phyloP scores from a whole-genome alignment of 139 green algal species.

The Picochlorum costavermella region DNA sequence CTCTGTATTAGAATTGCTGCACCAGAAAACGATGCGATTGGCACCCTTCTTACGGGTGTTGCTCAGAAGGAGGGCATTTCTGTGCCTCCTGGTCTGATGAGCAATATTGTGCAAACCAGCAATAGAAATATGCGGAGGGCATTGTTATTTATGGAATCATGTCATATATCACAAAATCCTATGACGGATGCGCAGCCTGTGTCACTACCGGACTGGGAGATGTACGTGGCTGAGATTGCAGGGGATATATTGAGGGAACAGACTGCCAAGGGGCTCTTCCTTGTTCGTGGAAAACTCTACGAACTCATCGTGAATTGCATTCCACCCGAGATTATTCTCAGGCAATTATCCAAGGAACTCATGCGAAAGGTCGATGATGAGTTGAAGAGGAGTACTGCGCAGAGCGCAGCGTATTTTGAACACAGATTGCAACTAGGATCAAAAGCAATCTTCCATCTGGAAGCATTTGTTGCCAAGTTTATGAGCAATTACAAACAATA shows the following conservation, averaged over 20 bases:
- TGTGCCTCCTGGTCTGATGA: slow-evolving; percentile 54
- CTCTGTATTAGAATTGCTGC: slow-evolving; percentile 80
- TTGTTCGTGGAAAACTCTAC: slow-evolving; percentile 85
- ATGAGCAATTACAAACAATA: slow-evolving; percentile 89
- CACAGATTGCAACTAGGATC: slow-evolving; percentile 77
- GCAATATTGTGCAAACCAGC: slow-evolving; percentile 44
- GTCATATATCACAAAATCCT: slow-evolving; percentile 50
- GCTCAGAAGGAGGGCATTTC: slow-evolving; percentile 63
- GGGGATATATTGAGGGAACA: slow-evolving; percentile 84
- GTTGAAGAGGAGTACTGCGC: slow-evolving; percentile 58
- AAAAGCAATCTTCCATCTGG: slow-evolving; percentile 96
- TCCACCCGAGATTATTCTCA: slow-evolving; percentile 69
- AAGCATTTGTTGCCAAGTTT: slow-evolving; percentile 92
- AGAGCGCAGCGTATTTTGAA: slow-evolving; percentile 72
- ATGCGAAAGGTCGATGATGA: slow-evolving; percentile 83
- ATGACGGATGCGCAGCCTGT: slow-evolving; percentile 50
- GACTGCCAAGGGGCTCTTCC: slow-evolving; percentile 70
- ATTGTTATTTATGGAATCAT: slow-evolving; percentile 83
- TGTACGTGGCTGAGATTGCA: slow-evolving; percentile 78
- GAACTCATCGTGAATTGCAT: slow-evolving; percentile 96
- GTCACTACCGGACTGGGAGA: slow-evolving; percentile 83
- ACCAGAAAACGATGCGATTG: slow-evolving; percentile 55
- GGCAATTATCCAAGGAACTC: slow-evolving; percentile 65
- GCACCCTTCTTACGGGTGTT: slow-evolving; percentile 56
- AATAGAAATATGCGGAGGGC: slow-evolving; percentile 81